Percentiles rank a stretch among this genome's conserved stretches.
These are phyloP conservation scores for Xerocomellus dryophilus DNA, from an alignment of 768 basidiomycete genomes.

Conservation along the genomic window DNA sequence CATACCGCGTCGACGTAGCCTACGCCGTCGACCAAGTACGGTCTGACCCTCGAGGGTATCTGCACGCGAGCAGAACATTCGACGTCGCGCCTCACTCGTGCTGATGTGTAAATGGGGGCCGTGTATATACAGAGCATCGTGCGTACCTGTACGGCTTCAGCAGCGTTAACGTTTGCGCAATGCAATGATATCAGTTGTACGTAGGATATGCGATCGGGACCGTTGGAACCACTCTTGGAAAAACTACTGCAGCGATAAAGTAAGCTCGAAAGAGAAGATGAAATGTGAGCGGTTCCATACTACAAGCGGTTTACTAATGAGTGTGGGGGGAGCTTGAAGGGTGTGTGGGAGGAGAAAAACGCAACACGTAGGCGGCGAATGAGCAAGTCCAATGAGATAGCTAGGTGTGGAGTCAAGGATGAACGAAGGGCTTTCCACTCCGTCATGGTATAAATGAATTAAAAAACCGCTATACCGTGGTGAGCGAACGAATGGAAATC, in stretches of 20 bases:
- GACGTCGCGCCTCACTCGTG: conserved; percentile 1
- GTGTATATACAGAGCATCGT: background rate
- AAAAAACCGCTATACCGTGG: conserved; percentile 22
- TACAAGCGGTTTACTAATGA: conserved; percentile 28
- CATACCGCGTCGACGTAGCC: conserved; percentile 45
- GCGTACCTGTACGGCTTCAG: background rate
- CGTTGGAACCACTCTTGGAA: conserved; percentile 7
- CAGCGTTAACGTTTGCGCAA: background rate
- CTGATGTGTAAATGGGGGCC: background rate
- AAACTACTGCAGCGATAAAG: conserved; percentile 24
- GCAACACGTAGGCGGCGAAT: conserved; percentile 8
- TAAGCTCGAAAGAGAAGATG: conserved; percentile 16
- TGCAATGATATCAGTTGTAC: conserved; percentile 11
- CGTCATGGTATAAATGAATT: conserved; percentile 21
- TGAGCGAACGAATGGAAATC: conserved; percentile 11
- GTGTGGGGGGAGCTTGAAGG: conserved; percentile 10
- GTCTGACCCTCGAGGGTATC: conserved; percentile 39
- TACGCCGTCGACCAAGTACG: conserved; percentile 60
- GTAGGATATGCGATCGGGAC: conserved; percentile 13
- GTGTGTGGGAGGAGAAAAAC: conserved; percentile 7
- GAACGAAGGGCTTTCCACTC: conserved; percentile 22
- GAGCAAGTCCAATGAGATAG: conserved; percentile 17
- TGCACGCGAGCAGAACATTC: conserved; percentile 25
- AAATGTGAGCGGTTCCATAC: conserved; percentile 21
- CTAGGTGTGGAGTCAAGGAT: conserved; percentile 12